These are phyloP conservation scores for Dimocarpus longan DNA, from an alignment of 345 rosid genomes.

Conservation along the genomic window DNA sequence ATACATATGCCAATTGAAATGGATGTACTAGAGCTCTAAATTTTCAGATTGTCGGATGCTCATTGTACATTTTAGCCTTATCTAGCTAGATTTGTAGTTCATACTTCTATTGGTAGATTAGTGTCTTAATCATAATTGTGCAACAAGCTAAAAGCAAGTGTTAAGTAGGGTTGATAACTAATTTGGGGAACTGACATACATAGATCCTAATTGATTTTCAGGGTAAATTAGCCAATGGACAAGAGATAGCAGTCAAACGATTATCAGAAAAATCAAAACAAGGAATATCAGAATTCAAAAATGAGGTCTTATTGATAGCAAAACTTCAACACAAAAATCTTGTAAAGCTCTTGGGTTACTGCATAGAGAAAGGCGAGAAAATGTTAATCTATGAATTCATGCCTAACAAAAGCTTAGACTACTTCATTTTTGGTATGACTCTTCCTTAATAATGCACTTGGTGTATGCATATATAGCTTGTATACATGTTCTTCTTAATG, in stretches of 20 bases:
- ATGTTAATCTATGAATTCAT: constrained; percentile 10
- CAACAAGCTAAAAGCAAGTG: no score
- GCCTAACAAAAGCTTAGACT: neutral
- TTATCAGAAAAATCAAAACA: constrained; percentile 31
- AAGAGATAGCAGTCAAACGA: constrained; percentile 39
- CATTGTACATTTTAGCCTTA: no score
- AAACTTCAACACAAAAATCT: neutral
- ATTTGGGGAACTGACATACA: no score
- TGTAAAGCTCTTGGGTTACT: neutral
- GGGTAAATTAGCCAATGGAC: constrained; percentile 27
- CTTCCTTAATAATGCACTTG: neutral
- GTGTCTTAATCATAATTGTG: no score
- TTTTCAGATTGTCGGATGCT: no score
- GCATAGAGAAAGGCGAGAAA: neutral
- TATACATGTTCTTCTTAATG: neutral
- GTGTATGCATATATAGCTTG: neutral
- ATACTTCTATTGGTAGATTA: no score
- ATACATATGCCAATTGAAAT: no score
- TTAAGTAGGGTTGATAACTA: neutral
- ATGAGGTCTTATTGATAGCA: constrained; percentile 37
- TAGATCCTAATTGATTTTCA: neutral
- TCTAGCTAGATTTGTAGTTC: no score
- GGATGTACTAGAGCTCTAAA: no score
- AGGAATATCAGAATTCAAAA: constrained; percentile 39
- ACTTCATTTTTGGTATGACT: neutral